Base-by-base conservation (phyloP, 441 rosid species). In the Melastoma candidum region DNA sequence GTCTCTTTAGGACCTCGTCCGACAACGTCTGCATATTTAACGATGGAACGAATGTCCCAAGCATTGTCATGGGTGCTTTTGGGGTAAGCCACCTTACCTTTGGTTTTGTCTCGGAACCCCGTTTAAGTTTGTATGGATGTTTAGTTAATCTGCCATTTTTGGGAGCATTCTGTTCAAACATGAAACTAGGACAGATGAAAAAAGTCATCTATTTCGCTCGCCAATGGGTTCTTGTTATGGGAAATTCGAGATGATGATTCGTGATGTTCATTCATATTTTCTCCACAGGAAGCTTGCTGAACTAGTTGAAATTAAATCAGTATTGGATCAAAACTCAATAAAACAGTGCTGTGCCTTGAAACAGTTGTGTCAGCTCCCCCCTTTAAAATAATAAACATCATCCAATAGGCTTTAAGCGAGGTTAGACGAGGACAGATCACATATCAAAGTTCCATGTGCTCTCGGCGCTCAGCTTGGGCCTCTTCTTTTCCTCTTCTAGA, bases 1-100 rank as follows among this genome's bases (percentile, higher is more conserved):
- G 63, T 57, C 73, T 90, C 47, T 83, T 82, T 32, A 77, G 92
- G 47, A 62, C 82, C 26, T 77, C 89, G 2, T 62, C 79, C 11
- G 69, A 74, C 9, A 90, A 87, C 46, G 87, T 94, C 87, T 90
- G 95, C 47, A 81, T 87, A 9, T 59, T 90, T 44, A 90, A 87
- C 56, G 92, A 84, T 63, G 96, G 96, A 61, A 78, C 92, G 2
- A 61, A 63, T 71, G 51, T 49, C 36, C 87, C 84, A 45, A 59
- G 85, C 61, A 73, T 84, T 56, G 85, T 84, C 59, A 84, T 87
- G 93, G 96, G 96, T 26, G 17, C 80, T 61, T 87, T 82, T 6
- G 22, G 22, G 93, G 93, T 82, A 77, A 68, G 59, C 56, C 7
- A 36, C 24, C 9, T 24, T 43, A 17, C 22, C 22, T 17, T 17